A percentile compares a stretch with the other conserved stretches of the same genome.
These are phyloP conservation scores for Hypericum perforatum DNA, from an alignment of 345 rosid species.

Conservation along the genomic window DNA sequence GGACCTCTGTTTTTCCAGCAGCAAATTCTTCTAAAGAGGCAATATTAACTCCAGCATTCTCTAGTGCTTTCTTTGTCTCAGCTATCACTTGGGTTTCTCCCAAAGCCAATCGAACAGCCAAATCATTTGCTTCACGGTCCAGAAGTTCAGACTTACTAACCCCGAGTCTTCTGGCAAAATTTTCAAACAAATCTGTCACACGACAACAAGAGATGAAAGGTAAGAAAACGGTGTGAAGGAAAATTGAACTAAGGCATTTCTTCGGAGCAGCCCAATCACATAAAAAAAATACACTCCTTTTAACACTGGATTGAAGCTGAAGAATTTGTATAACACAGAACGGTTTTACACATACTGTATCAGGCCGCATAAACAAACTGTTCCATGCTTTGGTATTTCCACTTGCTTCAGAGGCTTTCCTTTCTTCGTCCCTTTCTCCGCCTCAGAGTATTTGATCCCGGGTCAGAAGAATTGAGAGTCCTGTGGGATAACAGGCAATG, in stretches of 20 bases:
- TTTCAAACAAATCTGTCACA: constrained; percentile 29
- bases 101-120: constrained; percentile 90
- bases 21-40: constrained; percentile 59
- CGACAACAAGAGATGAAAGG: too few relatives aligned
- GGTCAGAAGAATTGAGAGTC: constrained; percentile 17
- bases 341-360: constrained; percentile 48
- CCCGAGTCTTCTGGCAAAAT: constrained; percentile 72
- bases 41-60: constrained; percentile 73
- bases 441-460: constrained; percentile 57
- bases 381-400: constrained; percentile 93
- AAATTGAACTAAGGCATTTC: not conserved
- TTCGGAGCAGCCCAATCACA: not conserved
- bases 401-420: constrained; percentile 79
- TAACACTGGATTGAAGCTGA: not conserved
- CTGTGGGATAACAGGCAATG: constrained; percentile 18
- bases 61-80: constrained; percentile 75
- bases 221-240: too few relatives aligned
- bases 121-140: constrained; percentile 83
- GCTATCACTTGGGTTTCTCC: constrained; percentile 94
- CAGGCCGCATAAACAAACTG: constrained; percentile 82
- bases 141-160: constrained; percentile 86
- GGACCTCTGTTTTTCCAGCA: constrained; percentile 42
- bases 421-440: constrained; percentile 65
- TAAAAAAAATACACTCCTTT: not conserved
- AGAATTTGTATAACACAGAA: not conserved